Percentiles rank a stretch among this genome's conserved stretches.
phyloP scores from a whole-genome alignment of 208 protist species.

The Crithidia brevicula region DNA sequence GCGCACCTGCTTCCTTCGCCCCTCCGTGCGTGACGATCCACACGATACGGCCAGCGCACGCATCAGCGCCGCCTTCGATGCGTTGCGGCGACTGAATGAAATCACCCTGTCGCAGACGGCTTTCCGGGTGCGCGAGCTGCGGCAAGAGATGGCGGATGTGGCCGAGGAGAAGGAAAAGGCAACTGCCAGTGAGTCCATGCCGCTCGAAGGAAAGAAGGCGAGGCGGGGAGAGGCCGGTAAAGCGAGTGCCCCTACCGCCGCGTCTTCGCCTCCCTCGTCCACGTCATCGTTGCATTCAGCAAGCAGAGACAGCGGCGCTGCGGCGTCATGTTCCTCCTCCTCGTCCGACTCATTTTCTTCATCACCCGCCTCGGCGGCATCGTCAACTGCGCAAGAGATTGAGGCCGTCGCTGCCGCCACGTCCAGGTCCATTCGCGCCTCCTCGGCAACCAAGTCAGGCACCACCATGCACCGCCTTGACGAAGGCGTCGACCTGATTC shows the following conservation, averaged over 20 bases:
- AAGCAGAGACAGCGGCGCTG: no score
- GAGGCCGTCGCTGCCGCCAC: not conserved
- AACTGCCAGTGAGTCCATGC: not conserved
- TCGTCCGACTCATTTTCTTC: not conserved
- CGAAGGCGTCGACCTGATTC: slow-evolving; percentile 40
- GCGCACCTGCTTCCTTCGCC: slow-evolving; percentile 63
- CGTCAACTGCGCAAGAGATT: not conserved
- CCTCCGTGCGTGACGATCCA: slow-evolving; percentile 43
- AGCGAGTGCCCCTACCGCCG: no score
- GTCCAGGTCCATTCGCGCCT: slow-evolving; percentile 2
- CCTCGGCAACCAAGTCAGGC: slow-evolving; percentile 10
- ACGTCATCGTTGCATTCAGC: no score
- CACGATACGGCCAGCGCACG: slow-evolving; percentile 49
- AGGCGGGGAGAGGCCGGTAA: not conserved
- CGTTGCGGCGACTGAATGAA: slow-evolving; percentile 59
- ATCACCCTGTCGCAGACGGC: slow-evolving; percentile 31
- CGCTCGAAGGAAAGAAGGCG: not conserved
- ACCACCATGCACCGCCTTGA: slow-evolving; percentile 18
- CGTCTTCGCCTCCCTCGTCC: no score
- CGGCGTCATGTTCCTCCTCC: no score
- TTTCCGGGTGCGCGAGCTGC: slow-evolving; percentile 33
- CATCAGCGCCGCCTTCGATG: slow-evolving; percentile 61
- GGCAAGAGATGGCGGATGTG: slow-evolving; percentile 18
- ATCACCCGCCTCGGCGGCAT: not conserved
- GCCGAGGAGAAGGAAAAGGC: not conserved